A percentile compares a stretch with the other conserved stretches of the same genome.
phyloP scores from a whole-genome alignment of 2,329 filamentous ascomycete genomes.

The Fusarium citri region DNA sequence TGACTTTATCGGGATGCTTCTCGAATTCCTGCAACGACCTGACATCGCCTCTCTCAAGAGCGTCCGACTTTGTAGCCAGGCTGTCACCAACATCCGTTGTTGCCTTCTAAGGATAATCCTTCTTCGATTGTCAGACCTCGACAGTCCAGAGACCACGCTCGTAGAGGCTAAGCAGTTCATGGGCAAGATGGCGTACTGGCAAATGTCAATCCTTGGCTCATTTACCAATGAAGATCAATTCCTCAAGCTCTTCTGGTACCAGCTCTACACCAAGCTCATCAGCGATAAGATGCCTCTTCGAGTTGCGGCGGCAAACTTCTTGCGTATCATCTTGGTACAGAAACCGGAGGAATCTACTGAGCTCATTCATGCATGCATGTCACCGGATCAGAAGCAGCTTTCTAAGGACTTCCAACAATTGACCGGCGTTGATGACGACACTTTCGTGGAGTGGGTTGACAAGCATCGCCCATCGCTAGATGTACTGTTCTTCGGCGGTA shows the following conservation, averaged over 20 bases:
- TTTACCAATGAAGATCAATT: conserved; percentile 84
- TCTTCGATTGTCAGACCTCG: conserved; percentile 84
- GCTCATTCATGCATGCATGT: conserved; percentile 78
- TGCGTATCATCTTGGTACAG: conserved; percentile 93
- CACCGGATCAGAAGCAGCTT: conserved; percentile 76
- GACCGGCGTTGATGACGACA: conserved; percentile 87
- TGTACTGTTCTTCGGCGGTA: conserved; percentile 80
- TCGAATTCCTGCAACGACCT: conserved; percentile 90
- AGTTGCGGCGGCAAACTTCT: conserved; percentile 81
- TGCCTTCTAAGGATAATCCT: conserved; percentile 84
- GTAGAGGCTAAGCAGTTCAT: conserved; percentile 77
- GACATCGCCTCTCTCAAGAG: conserved; percentile 85
- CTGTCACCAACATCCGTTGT: conserved; percentile 78
- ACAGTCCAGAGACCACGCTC: conserved; percentile 70
- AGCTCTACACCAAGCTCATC: conserved; percentile 89
- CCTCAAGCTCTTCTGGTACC: conserved; percentile 88
- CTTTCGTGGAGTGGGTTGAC: conserved; percentile 90
- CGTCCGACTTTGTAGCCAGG: conserved; percentile 90
- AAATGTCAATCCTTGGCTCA: conserved; percentile 85
- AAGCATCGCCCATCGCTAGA: conserved; percentile 83
- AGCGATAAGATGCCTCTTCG: conserved; percentile 76
- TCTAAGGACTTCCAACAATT: conserved; percentile 84
- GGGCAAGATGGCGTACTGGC: conserved; percentile 93
- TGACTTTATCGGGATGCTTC: conserved; percentile 84
- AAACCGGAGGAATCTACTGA: conserved; percentile 84